phyloP scores from a whole-genome alignment of 1,284 basidiomycete species.

The Violaceomyces palustris region DNA sequence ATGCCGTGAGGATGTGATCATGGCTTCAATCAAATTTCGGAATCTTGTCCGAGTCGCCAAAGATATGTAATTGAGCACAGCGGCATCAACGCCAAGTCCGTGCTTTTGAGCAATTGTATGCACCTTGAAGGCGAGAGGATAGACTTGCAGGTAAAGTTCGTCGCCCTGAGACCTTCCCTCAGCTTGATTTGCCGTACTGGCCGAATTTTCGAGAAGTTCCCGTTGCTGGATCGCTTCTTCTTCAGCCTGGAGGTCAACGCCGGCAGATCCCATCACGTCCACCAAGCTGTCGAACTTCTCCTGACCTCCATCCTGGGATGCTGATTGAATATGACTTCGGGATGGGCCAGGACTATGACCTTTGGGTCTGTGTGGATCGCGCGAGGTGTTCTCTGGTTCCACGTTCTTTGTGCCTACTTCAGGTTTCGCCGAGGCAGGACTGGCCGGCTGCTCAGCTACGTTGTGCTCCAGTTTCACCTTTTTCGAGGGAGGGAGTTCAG shows the following conservation, averaged over 20 bases:
- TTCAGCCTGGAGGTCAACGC: conserved; percentile 46
- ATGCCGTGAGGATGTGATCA: conserved; percentile 47
- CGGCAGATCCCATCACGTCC: conserved; percentile 45
- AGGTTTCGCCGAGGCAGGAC: no score
- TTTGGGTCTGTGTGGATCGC: no score
- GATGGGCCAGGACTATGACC: no score
- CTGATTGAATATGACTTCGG: no score
- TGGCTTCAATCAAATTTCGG: conserved; percentile 46
- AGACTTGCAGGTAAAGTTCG: conserved; percentile 41
- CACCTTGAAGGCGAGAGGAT: conserved; percentile 42
- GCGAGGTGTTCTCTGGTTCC: no score
- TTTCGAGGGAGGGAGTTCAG: no score
- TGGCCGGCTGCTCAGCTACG: no score
- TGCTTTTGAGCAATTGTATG: conserved; percentile 38
- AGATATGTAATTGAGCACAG: conserved; percentile 47
- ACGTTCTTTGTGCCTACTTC: no score
- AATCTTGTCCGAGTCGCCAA: conserved; percentile 42
- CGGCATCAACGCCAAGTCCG: conserved; percentile 44
- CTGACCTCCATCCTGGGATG: no score
- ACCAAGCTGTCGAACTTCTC: conserved; percentile 41
- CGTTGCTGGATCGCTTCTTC: conserved; percentile 43
- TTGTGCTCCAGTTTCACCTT: no score
- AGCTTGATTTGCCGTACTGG: conserved; percentile 6
- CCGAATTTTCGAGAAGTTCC: conserved; percentile 27
- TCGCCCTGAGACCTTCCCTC: conserved; percentile 15